A percentile compares a stretch with the other conserved stretches of the same genome.
Evolutionary conservation across 73 alveolate genomes (phyloP).

Genomic region (Effrenium voratum): DNA sequence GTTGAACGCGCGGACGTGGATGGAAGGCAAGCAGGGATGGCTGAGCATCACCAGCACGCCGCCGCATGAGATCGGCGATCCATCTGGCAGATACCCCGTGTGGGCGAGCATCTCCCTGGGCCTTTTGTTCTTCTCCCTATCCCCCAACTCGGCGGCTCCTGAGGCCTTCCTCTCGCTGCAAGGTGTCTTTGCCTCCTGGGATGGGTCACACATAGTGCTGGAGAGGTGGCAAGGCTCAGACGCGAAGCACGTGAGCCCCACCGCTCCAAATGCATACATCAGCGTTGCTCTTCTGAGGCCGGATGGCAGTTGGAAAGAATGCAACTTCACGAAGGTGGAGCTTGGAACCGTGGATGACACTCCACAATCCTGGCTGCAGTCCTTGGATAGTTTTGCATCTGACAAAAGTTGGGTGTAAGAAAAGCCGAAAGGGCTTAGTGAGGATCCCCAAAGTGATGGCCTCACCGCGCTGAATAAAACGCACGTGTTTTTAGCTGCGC

Average conservation of each 20-base stretch:
- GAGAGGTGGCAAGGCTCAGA: conserved; percentile 12
- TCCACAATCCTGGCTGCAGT: conserved; percentile 47
- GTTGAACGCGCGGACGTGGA: background rate
- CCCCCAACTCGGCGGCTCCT: conserved; percentile 54
- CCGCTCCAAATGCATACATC: background rate
- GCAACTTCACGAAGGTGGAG: conserved; percentile 26
- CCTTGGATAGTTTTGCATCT: background rate
- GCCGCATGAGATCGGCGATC: conserved; percentile 35
- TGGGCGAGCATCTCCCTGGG: conserved; percentile 69
- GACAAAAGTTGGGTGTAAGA: conserved; percentile 51
- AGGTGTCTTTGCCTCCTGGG: conserved; percentile 34
- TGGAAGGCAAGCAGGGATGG: conserved; percentile 39
- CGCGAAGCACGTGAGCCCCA: background rate
- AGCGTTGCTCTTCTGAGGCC: conserved; percentile 10
- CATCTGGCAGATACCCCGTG: background rate
- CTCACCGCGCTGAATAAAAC: too few relatives aligned
- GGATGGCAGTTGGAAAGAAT: conserved; percentile 83
- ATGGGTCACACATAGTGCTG: conserved; percentile 7
- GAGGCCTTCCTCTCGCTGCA: conserved; percentile 47
- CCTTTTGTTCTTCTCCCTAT: conserved; percentile 29
- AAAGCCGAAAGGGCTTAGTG: too few relatives aligned
- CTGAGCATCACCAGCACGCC: conserved; percentile 20
- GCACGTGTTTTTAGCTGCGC: too few relatives aligned
- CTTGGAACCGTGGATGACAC: background rate
- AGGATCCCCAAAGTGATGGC: too few relatives aligned